These are phyloP conservation scores for Lyophyllum semitale DNA, from an alignment of 768 basidiomycete species.

Conservation along the genomic window DNA sequence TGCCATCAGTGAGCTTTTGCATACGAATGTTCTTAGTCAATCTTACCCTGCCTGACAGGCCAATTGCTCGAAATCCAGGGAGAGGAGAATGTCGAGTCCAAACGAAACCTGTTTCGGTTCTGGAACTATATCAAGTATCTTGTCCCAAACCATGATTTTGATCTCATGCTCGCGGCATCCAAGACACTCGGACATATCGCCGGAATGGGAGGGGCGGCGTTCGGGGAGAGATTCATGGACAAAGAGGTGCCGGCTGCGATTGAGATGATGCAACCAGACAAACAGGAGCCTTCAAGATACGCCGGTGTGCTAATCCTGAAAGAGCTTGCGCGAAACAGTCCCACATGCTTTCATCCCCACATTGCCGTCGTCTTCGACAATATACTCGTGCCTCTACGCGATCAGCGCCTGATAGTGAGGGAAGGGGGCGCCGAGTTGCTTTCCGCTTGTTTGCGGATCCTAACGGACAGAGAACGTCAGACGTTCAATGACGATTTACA, in stretches of 20 bases:
- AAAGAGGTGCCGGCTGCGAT: constrained; percentile 86
- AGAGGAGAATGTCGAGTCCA: constrained; percentile 82
- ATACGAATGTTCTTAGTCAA: background rate
- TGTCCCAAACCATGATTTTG: constrained; percentile 88
- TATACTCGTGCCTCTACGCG: constrained; percentile 87
- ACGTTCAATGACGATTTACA: constrained; percentile 64
- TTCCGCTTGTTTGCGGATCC: constrained; percentile 90
- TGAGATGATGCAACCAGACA: constrained; percentile 76
- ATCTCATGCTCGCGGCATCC: constrained; percentile 92
- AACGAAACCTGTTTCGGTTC: constrained; percentile 79
- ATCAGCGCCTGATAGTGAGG: constrained; percentile 85
- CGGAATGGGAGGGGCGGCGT: constrained; percentile 76
- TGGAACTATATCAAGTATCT: constrained; percentile 93
- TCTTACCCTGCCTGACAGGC: constrained; percentile 42
- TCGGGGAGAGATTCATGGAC: constrained; percentile 89
- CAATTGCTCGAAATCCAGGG: constrained; percentile 75
- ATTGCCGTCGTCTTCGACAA: constrained; percentile 90
- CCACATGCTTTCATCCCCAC: constrained; percentile 84
- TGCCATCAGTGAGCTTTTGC: constrained; percentile 70
- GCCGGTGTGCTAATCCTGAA: constrained; percentile 93
- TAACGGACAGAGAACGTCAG: constrained; percentile 72
- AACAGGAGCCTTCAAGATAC: constrained; percentile 83
- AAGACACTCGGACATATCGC: constrained; percentile 89
- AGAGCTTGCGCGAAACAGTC: constrained; percentile 89
- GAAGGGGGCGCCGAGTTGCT: constrained; percentile 93